Percentiles rank a stretch among this genome's conserved stretches.
phyloP scores from a whole-genome alignment of 345 rosid species.

The Euphorbia peplus region DNA sequence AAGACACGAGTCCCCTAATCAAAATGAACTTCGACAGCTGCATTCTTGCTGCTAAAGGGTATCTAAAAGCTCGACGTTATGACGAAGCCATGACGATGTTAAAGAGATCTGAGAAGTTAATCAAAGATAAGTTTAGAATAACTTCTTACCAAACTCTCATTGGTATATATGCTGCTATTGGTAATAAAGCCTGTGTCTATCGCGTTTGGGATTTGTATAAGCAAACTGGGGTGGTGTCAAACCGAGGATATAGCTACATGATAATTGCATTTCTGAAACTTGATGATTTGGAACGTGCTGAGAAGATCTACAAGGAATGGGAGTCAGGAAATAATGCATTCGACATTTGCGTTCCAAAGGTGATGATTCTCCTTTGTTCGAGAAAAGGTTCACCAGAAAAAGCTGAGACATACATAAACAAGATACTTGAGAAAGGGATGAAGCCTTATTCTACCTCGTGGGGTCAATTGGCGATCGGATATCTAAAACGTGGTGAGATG shows the following conservation, averaged over 20 bases:
- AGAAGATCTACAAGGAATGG: background rate
- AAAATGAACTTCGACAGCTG: background rate
- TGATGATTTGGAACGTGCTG: background rate
- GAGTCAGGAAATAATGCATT: background rate
- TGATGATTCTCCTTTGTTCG: background rate
- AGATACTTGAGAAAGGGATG: background rate
- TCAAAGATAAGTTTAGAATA: background rate
- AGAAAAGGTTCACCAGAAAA: background rate
- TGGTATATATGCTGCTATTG: constrained; percentile 14
- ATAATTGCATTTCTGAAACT: background rate
- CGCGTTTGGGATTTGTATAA: constrained; percentile 22
- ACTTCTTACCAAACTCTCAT: constrained; percentile 14
- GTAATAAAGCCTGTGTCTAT: constrained; percentile 15
- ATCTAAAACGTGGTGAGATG: background rate
- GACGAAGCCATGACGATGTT: constrained; percentile 23
- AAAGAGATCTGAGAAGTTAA: constrained; percentile 20
- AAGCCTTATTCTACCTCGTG: background rate
- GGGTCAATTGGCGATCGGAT: background rate
- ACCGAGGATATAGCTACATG: background rate
- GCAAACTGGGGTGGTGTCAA: background rate
- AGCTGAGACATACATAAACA: background rate
- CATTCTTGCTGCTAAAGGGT: constrained; percentile 29
- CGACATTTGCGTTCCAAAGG: background rate
- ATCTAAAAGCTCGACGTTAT: constrained; percentile 20
- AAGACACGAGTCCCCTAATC: background rate